Base-by-base conservation (phyloP, 129 eudicot species). In the Pseudognaphalium luteoalbum region DNA sequence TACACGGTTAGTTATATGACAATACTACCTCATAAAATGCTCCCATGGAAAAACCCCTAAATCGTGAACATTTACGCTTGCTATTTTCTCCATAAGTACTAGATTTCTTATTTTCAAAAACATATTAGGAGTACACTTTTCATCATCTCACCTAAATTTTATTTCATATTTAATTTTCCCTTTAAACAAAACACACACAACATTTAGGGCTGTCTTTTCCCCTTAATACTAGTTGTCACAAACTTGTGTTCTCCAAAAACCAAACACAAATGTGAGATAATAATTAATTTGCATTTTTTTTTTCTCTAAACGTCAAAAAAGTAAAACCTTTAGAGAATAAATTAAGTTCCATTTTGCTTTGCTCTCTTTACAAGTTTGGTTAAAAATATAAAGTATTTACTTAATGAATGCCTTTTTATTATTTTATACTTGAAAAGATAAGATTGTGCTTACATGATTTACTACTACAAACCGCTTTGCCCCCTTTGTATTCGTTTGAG, bases 361-460 rank as follows among this genome's bases (percentile, higher is more conserved):
- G 61, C 61, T 56, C 61, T 56, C 22, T 56, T 56, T 56, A 56
- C 61, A 56, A 56, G 61, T 56, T 56, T 56, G 22, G 25, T 16
- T 17, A 56, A 19, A n/a, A 56, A 16, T 56, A 9, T 6, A 56
- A 56, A 56, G 28, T 56, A n/a, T 56, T 56, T 15, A n/a, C 2
- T n/a, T 15, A 6, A 16, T 19, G 25, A 56, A 6, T 56, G 11
- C 28, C 19, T 56, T 56, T 56, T 17, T 56, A 56, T 56, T 56
- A 17, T 56, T 54, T 54, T 25, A 25, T 54, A 54, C 4, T 17
- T 54, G 0, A 0, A 54, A 54, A 6, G 61, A 54, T n/a, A 17
- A 7, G 61, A 54, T n/a, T n/a, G 3, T 54, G 9, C 22, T n/a
- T n/a, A 6, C 10, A 54, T 54, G 22, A 54, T 54, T 44, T 3